Conservation (phyloP, 2,329 filamentous ascomycete species). For the Chaetomium olivaceum region DNA sequence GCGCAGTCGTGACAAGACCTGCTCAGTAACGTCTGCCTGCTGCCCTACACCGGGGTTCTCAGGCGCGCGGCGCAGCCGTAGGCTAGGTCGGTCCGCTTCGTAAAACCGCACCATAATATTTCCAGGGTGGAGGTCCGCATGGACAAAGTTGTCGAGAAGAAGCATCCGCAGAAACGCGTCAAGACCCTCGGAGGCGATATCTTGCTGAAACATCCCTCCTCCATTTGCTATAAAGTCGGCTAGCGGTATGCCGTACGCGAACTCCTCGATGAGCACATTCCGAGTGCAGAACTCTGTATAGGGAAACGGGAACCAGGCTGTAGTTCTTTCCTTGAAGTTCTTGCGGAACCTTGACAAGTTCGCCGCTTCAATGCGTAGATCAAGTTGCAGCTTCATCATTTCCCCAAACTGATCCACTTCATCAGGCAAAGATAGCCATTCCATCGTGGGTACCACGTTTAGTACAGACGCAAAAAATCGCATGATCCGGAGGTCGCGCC, state of each 20-base stretch:
- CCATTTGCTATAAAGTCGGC: conserved; percentile 89
- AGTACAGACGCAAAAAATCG: conserved; percentile 80
- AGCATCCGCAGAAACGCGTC: conserved; percentile 97
- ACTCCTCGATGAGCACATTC: conserved; percentile 91
- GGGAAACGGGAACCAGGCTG: conserved; percentile 95
- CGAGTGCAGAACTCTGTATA: conserved; percentile 91
- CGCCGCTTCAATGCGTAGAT: conserved; percentile 89
- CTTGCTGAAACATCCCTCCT: conserved; percentile 87
- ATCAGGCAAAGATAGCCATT: conserved; percentile 95
- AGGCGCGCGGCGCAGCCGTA: conserved; percentile 39
- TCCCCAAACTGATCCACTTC: conserved; percentile 92
- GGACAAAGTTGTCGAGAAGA: conserved; percentile 94
- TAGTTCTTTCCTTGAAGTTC: conserved; percentile 85
- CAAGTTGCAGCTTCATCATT: conserved; percentile 98
- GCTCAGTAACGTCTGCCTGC: conserved; percentile 77
- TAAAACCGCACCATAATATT: conserved; percentile 99
- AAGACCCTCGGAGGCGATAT: conserved; percentile 91
- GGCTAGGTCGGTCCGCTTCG: conserved; percentile 70
- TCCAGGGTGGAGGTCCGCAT: conserved; percentile 92
- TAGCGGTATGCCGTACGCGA: conserved; percentile 89
- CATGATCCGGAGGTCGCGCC: conserved; percentile 94
- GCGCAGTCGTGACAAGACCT: conserved; percentile 76
- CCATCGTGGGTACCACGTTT: conserved; percentile 87
- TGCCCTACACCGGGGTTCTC: conserved; percentile 37
- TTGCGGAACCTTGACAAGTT: conserved; percentile 86